Base-by-base conservation (phyloP, 2,329 filamentous ascomycete genomes). In the Fusarium humuli region DNA sequence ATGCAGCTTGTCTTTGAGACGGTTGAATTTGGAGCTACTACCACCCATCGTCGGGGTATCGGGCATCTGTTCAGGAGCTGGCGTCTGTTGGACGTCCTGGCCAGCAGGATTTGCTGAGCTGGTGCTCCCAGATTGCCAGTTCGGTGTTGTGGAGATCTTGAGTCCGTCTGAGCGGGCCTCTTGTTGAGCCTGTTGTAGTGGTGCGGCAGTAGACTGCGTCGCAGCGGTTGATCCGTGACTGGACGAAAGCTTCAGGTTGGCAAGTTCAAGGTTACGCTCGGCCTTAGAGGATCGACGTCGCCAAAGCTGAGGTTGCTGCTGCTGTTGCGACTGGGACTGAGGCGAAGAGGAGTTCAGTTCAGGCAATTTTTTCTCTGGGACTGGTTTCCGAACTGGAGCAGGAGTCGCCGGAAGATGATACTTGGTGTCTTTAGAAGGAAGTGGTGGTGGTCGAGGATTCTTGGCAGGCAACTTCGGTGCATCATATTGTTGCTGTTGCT, bases 201-300 rank as follows among this genome's bases (percentile, higher is more conserved):
- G 55, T 56, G 57, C 52, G 41, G 58, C 52, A 25, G 27, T 40
- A 42, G 69, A 47, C 42, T 74, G 72, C 23, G 73, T 72, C 40
- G 80, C 78, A 20, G 81, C 82, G 7, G 85, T 87, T 22, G 85
- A 87, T 40, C 85, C 85, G 77, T 86, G 81, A 59, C 83, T 87
- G 42, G 78, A 73, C 50, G 82, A 74, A 57, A 88, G 78, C 63
- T 84, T 84, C 53, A 88, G 81, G 60, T 83, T 81, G 11, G 84
- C 77, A 7, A 88, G 80, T 48, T 83, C 81, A 34, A 84, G 75
- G 65, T 77, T 82, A 55, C 80, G 80, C 57, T 87, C 84, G 57
- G 80, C 80, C 74, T 84, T 87, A 27, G 83, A 77, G 16, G 85
- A 86, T 47, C 86, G 83, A 55, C 86, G 81, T 60, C 82, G 81